Conservation (phyloP, 345 rosid genomes). For the Melaleuca alternifolia region DNA sequence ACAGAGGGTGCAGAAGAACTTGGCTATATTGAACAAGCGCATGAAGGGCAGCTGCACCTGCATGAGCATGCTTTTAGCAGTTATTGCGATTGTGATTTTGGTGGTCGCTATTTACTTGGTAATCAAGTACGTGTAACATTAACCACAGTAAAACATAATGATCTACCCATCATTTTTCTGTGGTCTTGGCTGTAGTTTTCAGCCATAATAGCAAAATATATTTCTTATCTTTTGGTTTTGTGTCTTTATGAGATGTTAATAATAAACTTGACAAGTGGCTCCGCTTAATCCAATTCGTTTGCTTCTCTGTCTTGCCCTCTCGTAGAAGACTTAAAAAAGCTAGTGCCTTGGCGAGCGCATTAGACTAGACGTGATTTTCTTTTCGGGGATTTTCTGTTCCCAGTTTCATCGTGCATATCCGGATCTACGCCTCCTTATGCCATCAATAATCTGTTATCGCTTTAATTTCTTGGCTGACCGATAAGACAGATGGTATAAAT, state of each 20-base stretch:
- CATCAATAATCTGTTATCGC: not conserved
- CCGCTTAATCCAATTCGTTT: not conserved
- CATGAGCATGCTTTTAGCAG: constrained; percentile 23
- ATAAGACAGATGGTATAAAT: not conserved
- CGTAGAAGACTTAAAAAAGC: not conserved
- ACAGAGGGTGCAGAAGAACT: constrained; percentile 35
- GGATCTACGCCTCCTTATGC: not conserved
- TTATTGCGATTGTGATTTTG: constrained; percentile 23
- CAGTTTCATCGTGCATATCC: not conserved
- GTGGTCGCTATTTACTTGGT: constrained; percentile 13
- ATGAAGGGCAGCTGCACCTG: constrained; percentile 29
- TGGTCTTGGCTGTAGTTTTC: not conserved
- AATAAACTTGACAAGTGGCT: not conserved
- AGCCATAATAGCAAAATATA: not conserved
- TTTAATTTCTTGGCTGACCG: not conserved
- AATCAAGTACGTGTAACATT: constrained; percentile 22
- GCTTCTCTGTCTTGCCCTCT: not conserved
- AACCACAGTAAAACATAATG: not conserved
- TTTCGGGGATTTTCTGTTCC: not conserved
- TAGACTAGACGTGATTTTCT: not conserved
- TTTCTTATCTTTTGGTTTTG: not conserved
- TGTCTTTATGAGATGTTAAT: not conserved
- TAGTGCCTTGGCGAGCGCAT: not conserved
- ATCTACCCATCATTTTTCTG: not conserved
- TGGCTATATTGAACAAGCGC: constrained; percentile 29